Percentiles rank a stretch among this genome's conserved stretches.
Conservation (phyloP, 1,139 yeast species). For the Candida buenavistaensis region DNA sequence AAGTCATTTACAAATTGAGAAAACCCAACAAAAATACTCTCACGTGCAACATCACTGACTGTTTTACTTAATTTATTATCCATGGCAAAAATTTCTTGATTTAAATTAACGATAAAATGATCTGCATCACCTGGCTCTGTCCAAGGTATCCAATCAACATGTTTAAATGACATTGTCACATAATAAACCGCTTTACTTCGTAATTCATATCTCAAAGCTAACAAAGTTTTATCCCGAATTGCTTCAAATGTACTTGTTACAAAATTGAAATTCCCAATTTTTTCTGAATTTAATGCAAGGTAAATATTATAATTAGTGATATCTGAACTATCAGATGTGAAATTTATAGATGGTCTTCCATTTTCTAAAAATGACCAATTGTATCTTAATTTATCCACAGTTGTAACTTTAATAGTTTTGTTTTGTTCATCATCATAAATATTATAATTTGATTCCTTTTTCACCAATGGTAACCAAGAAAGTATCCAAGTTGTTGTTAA, state of each 20-base stretch:
- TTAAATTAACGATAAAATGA: constrained; percentile 57
- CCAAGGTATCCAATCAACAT: constrained; percentile 44
- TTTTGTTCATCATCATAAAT: constrained; percentile 26
- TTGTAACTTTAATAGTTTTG: constrained; percentile 20
- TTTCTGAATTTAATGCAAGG: constrained; percentile 38
- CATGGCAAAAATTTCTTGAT: constrained; percentile 54
- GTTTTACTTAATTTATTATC: constrained; percentile 41
- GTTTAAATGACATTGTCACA: constrained; percentile 48
- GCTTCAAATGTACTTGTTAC: constrained; percentile 45
- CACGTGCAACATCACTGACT: constrained; percentile 28
- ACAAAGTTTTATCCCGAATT: constrained; percentile 49
- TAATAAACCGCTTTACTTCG: constrained; percentile 63
- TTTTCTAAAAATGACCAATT: constrained; percentile 60
- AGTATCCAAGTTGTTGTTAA: constrained; percentile 50
- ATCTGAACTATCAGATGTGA: constrained; percentile 22
- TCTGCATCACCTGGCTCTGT: constrained; percentile 67
- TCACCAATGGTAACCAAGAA: constrained; percentile 55
- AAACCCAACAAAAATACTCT: constrained; percentile 51
- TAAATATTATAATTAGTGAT: constrained; percentile 26
- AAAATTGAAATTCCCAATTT: constrained; percentile 48
- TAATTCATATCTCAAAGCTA: constrained; percentile 65
- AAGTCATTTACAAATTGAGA: constrained; percentile 57
- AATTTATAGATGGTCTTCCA: constrained; percentile 31
- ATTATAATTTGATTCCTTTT: constrained; percentile 40
- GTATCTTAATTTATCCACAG: constrained; percentile 48